Conservation (phyloP, 1,284 basidiomycete species). For the Sanghuangporus sanghuang region DNA sequence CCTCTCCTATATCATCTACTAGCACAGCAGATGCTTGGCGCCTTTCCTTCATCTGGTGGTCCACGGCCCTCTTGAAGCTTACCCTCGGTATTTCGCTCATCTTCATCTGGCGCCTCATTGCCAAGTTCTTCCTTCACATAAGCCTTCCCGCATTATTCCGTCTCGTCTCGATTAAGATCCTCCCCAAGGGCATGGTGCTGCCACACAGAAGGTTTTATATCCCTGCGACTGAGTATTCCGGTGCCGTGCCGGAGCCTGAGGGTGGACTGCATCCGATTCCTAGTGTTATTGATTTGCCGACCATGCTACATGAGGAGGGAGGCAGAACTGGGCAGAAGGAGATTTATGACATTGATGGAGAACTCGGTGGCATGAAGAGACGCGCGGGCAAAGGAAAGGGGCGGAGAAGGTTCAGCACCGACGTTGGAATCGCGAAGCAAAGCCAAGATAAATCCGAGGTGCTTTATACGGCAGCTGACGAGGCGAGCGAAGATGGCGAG, state of each 20-base stretch:
- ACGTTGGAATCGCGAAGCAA: neutral
- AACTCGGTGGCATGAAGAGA: conserved; percentile 14
- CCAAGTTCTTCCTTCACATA: conserved; percentile 70
- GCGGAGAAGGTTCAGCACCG: neutral
- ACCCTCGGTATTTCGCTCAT: conserved; percentile 62
- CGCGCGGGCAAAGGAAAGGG: conserved; percentile 9
- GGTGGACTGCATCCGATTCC: conserved; percentile 69
- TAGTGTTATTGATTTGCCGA: conserved; percentile 76
- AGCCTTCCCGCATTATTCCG: conserved; percentile 82
- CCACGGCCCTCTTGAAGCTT: conserved; percentile 56
- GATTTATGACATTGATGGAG: neutral
- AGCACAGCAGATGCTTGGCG: conserved; percentile 47
- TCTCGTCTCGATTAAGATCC: conserved; percentile 13
- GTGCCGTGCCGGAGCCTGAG: conserved; percentile 57
- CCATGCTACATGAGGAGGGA: conserved; percentile 23
- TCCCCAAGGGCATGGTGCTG: conserved; percentile 44
- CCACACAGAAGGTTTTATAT: conserved; percentile 82
- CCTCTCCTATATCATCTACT: conserved; percentile 27
- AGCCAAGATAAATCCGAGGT: neutral
- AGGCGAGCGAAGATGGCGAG: conserved; percentile 27
- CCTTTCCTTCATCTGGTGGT: conserved; percentile 51
- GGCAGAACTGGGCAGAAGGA: conserved; percentile 3
- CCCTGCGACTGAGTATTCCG: conserved; percentile 81
- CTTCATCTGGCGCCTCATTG: conserved; percentile 81
- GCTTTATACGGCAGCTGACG: conserved; percentile 11